These are phyloP conservation scores for Bipolaris bicolor DNA, from an alignment of 2,329 filamentous ascomycete genomes.

Conservation along the genomic window DNA sequence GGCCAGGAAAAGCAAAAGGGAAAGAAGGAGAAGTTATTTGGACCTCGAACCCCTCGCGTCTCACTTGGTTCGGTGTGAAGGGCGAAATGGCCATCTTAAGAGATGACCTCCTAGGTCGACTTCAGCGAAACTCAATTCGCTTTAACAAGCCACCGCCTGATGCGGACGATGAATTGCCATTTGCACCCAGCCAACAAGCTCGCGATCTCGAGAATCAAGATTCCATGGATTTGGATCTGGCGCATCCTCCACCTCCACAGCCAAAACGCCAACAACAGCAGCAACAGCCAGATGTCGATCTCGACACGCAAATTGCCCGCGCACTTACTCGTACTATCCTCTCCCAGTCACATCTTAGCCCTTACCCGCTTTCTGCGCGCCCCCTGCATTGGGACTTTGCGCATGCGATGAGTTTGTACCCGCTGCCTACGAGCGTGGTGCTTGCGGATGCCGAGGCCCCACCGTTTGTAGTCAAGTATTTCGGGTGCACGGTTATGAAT, in stretches of 20 bases:
- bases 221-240: slow-evolving; percentile 56
- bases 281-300: slow-evolving; percentile 29
- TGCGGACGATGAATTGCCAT: slow-evolving; percentile 36
- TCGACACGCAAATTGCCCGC: slow-evolving; percentile 61
- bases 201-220: slow-evolving; percentile 23
- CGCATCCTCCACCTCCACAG: slow-evolving; percentile 15
- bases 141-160: slow-evolving; percentile 62
- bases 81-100: slow-evolving; percentile 88
- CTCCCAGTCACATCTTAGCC: slow-evolving; percentile 86
- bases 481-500: slow-evolving; percentile 95
- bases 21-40: slow-evolving; percentile 76
- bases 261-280: slow-evolving; percentile 6
- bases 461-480: slow-evolving; percentile 87
- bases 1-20: slow-evolving; percentile 51
- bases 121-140: slow-evolving; percentile 77
- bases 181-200: slow-evolving; percentile 20
- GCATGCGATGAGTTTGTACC: slow-evolving; percentile 79
- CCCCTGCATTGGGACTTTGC: slow-evolving; percentile 92
- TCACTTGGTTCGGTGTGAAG: slow-evolving; percentile 84
- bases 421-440: slow-evolving; percentile 81
- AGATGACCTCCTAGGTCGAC: slow-evolving; percentile 81
- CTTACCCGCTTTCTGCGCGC: slow-evolving; percentile 78
- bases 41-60: slow-evolving; percentile 83
- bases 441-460: slow-evolving; percentile 82
- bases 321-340: slow-evolving; percentile 89